Conservation (phyloP, 192 early-diverging fungal species). For the Nowakowskiella sp. region DNA sequence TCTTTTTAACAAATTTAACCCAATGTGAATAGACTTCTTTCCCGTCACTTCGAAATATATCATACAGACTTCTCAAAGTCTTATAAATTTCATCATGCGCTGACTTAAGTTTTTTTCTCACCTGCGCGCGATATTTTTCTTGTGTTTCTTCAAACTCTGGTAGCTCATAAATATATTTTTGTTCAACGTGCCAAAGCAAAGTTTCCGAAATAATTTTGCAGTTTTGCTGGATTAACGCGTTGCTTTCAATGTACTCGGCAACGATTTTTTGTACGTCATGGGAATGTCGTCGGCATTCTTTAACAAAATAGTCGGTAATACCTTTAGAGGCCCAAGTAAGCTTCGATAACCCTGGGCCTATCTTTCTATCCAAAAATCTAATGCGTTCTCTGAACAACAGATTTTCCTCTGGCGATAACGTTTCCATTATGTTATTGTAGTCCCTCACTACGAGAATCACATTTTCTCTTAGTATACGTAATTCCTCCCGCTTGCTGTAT, state of each 20-base stretch:
- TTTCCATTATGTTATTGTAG: constrained; percentile 56
- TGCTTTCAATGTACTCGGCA: constrained; percentile 41
- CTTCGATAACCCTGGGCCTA: constrained; percentile 50
- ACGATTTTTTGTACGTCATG: constrained; percentile 56
- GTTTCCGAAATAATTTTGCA: constrained; percentile 48
- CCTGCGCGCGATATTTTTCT: constrained; percentile 22
- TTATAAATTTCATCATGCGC: constrained; percentile 38
- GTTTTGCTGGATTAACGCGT: constrained; percentile 32
- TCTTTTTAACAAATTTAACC: constrained; percentile 45
- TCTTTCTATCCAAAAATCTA: constrained; percentile 55
- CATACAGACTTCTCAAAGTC: constrained; percentile 34
- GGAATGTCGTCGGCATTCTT: constrained; percentile 51
- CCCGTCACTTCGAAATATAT: constrained; percentile 49
- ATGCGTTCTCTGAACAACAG: constrained; percentile 51
- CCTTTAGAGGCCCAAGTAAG: constrained; percentile 52
- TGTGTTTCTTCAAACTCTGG: constrained; percentile 48
- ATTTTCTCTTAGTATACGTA: constrained; percentile 50
- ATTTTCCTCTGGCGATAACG: constrained; percentile 44
- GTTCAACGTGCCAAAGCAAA: constrained; percentile 48
- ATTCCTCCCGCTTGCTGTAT: constrained; percentile 50
- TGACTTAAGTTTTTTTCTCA: constrained; percentile 32
- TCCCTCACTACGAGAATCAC: constrained; percentile 55
- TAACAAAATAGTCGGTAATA: constrained; percentile 58
- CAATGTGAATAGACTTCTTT: constrained; percentile 49
- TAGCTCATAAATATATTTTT: constrained; percentile 53